These are phyloP conservation scores for Backusella sp. DNA, from an alignment of 192 early-diverging fungal genomes.

Conservation along the genomic window DNA sequence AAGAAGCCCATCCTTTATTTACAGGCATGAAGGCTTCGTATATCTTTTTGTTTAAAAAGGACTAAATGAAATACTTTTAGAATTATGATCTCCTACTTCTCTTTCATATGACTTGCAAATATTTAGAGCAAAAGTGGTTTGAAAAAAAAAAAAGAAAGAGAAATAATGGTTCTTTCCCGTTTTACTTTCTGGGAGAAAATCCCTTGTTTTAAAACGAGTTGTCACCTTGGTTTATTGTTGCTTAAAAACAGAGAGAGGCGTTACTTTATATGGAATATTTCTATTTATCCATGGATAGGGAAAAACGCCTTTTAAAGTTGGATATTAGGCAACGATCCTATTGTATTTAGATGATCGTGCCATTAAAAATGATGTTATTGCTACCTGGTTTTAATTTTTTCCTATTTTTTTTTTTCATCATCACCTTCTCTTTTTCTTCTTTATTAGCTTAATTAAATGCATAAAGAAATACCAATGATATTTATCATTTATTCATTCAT, in stretches of 20 bases:
- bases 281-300: too few relatives aligned
- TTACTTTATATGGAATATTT: neutral
- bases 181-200: neutral
- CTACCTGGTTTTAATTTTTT: neutral
- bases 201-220: neutral
- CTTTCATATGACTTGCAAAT: conserved; percentile 3
- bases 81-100: neutral
- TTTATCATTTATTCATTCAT: neutral
- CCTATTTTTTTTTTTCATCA: neutral
- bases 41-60: neutral
- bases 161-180: neutral
- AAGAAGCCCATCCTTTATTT: neutral
- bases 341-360: neutral
- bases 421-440: neutral
- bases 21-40: neutral
- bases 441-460: neutral
- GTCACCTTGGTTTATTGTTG: too few relatives aligned
- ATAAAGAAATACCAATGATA: neutral
- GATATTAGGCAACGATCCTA: neutral
- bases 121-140: neutral
- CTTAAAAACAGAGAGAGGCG: neutral
- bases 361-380: neutral
- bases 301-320: neutral
- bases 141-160: neutral
- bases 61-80: neutral